Base-by-base conservation (phyloP, 805 yeast species). In the Schwanniomyces yamadae region DNA sequence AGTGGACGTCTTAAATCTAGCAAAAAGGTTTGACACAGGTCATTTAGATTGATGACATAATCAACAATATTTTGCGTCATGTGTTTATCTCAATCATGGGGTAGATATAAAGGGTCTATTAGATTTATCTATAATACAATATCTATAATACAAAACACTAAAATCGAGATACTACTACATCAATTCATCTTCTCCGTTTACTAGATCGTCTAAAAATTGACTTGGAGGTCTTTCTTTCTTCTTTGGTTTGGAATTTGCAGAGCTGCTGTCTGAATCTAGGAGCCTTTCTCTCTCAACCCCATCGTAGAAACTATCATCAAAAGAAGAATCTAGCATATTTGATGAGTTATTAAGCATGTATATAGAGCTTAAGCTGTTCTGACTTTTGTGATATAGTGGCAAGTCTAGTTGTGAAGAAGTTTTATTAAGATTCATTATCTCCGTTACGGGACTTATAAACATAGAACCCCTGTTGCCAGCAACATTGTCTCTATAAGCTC, bases 371-470 rank as follows among this genome's bases (percentile, higher is more conserved):
- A 8, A 11, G n/a, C 12, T 15, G 8, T 30, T 18, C 6, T 34
- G 14, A 16, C 20, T 18, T 13, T 34, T 39, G 28, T 48, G 49
- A 22, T 44, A 38, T 15, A 45, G 26, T 2, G 55, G 55, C 22
- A 48, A 41, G 13, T 41, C 45, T 11, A 40, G 31, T 23, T 46
- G 47, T 5, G 49, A 43, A 17, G 23, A 23, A 15, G 25, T 20
- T 31, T 32, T 40, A 33, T 34, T 40, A 5, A 33, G 23, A 21
- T 31, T 39, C 55, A 57, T 55, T 26, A 70, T 44, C 37, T 71
- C 60, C 41, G 66, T 65, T 4, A 77, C 73, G 2, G 82, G 82
- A 17, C 79, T 73, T 13, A 76, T 61, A 40, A 73, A 74, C 72
- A 76, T 60, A 4, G 79, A 73, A 8, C 58, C 55, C 41, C 78